A percentile compares a stretch with the other conserved stretches of the same genome.
These are phyloP conservation scores for Colletotrichum sp. DNA, from an alignment of 2,329 filamentous ascomycete species.

Conservation along the genomic window DNA sequence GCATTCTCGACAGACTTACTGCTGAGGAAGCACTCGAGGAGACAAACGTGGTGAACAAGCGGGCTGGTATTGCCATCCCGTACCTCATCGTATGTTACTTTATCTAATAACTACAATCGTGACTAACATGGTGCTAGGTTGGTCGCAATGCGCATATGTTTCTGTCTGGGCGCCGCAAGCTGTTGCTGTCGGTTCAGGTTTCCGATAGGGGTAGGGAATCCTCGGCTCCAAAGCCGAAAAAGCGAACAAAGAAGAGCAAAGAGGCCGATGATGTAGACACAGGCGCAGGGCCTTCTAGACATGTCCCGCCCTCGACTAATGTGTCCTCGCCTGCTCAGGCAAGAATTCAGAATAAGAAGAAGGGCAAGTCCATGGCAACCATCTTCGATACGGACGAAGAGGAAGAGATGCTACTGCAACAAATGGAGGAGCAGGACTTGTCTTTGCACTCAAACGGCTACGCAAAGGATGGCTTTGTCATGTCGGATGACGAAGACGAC, in stretches of 20 bases:
- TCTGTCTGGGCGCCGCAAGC: conserved; percentile 46
- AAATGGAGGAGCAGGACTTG: conserved; percentile 44
- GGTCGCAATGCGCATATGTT: conserved; percentile 48
- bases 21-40: conserved; percentile 77
- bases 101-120: background rate
- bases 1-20: conserved; percentile 80
- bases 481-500: conserved; percentile 47
- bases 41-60: conserved; percentile 66
- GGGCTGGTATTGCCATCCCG: conserved; percentile 71
- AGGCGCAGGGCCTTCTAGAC: conserved; percentile 20
- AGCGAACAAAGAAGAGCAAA: conserved; percentile 38
- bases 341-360: conserved; percentile 28
- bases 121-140: conserved; percentile 29
- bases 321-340: conserved; percentile 54
- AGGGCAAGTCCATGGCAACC: conserved; percentile 28
- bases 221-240: conserved; percentile 35
- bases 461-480: conserved; percentile 53
- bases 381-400: conserved; percentile 22
- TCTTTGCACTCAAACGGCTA: conserved; percentile 47
- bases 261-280: conserved; percentile 34
- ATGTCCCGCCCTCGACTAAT: conserved; percentile 45
- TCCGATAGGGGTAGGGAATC: conserved; percentile 31
- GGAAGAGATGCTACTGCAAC: conserved; percentile 23
- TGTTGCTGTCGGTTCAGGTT: conserved; percentile 49
- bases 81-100: conserved; percentile 69